A percentile compares a stretch with the other conserved stretches of the same genome.
Conservation (phyloP, 192 early-diverging fungal genomes). For the Dissophora ornata region DNA sequence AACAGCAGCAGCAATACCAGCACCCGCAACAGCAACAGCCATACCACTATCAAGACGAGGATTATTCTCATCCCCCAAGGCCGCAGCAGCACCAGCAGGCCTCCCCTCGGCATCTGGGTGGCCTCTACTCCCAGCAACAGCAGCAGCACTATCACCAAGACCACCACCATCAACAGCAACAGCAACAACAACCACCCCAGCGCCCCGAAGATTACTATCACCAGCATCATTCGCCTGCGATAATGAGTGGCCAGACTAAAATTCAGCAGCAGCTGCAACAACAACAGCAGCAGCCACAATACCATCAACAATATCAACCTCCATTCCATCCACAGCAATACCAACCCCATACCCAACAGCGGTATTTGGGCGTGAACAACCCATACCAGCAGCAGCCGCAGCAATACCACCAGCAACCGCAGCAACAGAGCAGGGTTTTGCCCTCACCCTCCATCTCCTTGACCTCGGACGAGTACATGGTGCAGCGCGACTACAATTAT, state of each 20-base stretch:
- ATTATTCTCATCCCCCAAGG: slow-evolving; percentile 2
- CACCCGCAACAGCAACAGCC: too few species aligned
- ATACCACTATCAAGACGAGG: slow-evolving; percentile 6
- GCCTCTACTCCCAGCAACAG: not conserved
- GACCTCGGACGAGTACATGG: slow-evolving; percentile 6
- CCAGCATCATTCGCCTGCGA: not conserved
- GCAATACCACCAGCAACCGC: slow-evolving; percentile 24
- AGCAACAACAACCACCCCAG: slow-evolving; percentile 1
- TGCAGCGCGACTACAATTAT: slow-evolving; percentile 9
- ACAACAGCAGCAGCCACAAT: too few species aligned
- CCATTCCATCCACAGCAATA: slow-evolving; percentile 8
- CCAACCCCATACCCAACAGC: slow-evolving; percentile 15
- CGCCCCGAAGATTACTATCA: slow-evolving; percentile 11
- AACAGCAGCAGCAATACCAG: too few species aligned
- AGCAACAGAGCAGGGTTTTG: slow-evolving; percentile 2
- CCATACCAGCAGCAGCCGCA: slow-evolving; percentile 6
- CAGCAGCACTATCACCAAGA: slow-evolving; percentile 5
- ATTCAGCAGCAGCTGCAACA: slow-evolving; percentile 15
- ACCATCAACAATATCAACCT: not conserved
- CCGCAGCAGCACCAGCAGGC: slow-evolving; percentile 3
- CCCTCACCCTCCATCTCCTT: slow-evolving; percentile 16
- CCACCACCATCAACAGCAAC: too few species aligned
- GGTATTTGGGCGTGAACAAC: slow-evolving; percentile 5
- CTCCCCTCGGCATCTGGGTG: not conserved
- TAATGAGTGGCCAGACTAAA: not conserved